Evolutionary conservation across 1,139 yeast species (phyloP).

Genomic region (Diutina siamensis): DNA sequence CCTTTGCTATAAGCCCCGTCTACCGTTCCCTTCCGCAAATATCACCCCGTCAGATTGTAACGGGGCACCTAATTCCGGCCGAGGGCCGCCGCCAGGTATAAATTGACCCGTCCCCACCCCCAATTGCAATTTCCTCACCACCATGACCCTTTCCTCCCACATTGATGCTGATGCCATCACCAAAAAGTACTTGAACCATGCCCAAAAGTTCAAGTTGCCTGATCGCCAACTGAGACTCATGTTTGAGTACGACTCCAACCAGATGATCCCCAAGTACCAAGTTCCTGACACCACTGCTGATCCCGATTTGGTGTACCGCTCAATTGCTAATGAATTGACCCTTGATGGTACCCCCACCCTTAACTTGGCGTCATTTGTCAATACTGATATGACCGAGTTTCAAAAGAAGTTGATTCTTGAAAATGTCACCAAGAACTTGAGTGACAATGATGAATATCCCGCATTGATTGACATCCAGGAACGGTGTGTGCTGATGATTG

Average conservation of each 20-base stretch:
- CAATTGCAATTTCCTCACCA: background rate
- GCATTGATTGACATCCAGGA: constrained; percentile 69
- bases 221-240: constrained; percentile 19
- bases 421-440: constrained; percentile 76
- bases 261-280: constrained; percentile 34
- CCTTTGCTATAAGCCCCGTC: too few species aligned
- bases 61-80: too few species aligned
- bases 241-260: constrained; percentile 24
- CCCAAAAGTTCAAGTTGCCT: constrained; percentile 15
- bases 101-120: too few species aligned
- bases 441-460: constrained; percentile 92
- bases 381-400: constrained; percentile 49
- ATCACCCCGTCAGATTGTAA: too few species aligned
- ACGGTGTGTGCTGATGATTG: constrained; percentile 71
- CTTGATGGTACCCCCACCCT: constrained; percentile 79
- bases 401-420: constrained; percentile 42
- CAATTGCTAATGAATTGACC: constrained; percentile 61
- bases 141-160: constrained; percentile 32
- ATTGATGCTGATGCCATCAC: constrained; percentile 27
- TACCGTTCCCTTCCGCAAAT: background rate
- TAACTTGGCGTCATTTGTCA: constrained; percentile 83
- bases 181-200: constrained; percentile 17
- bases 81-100: too few species aligned
- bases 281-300: constrained; percentile 49
- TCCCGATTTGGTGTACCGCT: constrained; percentile 42